Base-by-base conservation (phyloP, 2,329 filamentous ascomycete species). In the Exophiala aquamarina region DNA sequence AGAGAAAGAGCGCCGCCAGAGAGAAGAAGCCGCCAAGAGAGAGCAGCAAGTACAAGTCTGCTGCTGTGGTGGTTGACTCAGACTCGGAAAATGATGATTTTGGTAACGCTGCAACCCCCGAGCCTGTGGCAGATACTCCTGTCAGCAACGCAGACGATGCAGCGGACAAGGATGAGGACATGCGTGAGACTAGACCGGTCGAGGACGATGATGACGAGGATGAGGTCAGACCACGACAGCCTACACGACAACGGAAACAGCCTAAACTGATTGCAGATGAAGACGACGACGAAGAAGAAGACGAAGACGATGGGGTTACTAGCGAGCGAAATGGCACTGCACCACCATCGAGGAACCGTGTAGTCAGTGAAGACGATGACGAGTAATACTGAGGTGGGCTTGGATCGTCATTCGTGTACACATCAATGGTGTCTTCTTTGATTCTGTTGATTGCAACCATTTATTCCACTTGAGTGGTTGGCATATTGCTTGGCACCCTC, bases 31-130 rank as follows among this genome's bases (percentile, higher is more conserved):
- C 34, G 29, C 36, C 47, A 10, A 59, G 62, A 52, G 68, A 65
- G 41, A 60, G 56, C 56, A 69, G 67, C 65, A 94, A 95, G 69
- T 95, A 81, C 76, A 95, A 95, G 77, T 91, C 86, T 41, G 83
- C 80, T 2, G 90, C 95, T 68, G 81, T 90, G 53, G 83, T 95
- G 20, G 85, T 89, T 35, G 87, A 92, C 54, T 89, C 84, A 51
- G 84, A 87, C 55, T 81, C 79, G 13, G 79, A 79, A 10, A 76
- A 75, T 3, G 72, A 66, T 19, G 67, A 68, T 33, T 40, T 47
- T 1, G 49, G 47, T 15, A 54, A 47, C 26, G 56, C 44, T 19
- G 47, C 43, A 17, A 55, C 55, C 15, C 55, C 56, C 9, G 48
- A 41, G 17, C 44, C 40, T n/a, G 41, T 44, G n/a, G 49, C 44